Conservation (phyloP, 2,329 filamentous ascomycete species). For the Lanzia echinophila region DNA sequence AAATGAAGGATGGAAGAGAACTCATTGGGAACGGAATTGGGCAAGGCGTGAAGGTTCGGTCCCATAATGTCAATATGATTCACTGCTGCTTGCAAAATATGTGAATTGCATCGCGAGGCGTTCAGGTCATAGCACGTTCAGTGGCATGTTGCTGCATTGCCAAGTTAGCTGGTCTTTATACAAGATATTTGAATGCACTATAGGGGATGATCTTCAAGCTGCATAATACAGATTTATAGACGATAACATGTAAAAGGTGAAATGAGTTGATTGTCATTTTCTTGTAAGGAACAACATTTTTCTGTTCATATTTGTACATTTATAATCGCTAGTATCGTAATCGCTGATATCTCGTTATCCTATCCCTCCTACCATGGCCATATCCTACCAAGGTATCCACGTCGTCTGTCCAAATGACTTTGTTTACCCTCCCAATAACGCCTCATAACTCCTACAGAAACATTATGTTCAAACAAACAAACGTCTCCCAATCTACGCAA, state of each 20-base stretch:
- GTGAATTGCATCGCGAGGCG: constrained; percentile 5
- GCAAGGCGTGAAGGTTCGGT: background rate
- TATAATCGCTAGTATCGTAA: background rate
- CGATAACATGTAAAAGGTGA: background rate
- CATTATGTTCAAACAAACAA: constrained; percentile 14
- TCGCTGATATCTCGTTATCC: constrained; percentile 9
- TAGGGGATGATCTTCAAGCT: background rate
- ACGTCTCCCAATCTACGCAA: constrained; percentile 28
- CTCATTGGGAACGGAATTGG: background rate
- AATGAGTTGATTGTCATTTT: no score
- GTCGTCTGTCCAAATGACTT: constrained; percentile 6
- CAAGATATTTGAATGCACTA: background rate
- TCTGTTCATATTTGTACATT: constrained; percentile 11
- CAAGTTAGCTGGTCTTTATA: no score
- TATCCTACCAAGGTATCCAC: constrained; percentile 10
- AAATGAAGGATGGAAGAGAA: constrained; percentile 39
- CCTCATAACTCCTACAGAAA: constrained; percentile 3
- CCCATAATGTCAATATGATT: background rate
- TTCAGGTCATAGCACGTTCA: background rate
- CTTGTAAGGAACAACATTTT: background rate
- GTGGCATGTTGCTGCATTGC: background rate
- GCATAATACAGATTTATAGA: background rate
- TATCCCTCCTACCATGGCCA: background rate
- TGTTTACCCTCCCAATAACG: constrained; percentile 8
- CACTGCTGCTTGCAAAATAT: background rate